These are phyloP conservation scores for Hymenotorrendiella dingleyae DNA, from an alignment of 2,329 filamentous ascomycete species.

Conservation along the genomic window DNA sequence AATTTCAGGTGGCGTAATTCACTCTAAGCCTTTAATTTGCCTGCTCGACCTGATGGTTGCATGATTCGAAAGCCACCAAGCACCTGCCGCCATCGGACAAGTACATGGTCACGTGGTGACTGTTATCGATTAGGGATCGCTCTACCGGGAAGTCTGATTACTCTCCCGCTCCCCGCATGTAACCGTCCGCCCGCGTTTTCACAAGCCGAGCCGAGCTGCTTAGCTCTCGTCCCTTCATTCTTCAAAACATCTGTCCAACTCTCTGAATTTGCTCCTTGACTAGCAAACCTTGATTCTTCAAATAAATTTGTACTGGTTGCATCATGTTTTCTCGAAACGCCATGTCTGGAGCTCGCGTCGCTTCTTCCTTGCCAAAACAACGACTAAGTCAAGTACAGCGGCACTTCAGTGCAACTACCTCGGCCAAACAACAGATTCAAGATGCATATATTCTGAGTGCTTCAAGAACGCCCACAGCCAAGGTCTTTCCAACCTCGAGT, in stretches of 20 bases:
- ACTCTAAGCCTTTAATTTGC: not conserved
- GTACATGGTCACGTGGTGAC: conserved; percentile 5
- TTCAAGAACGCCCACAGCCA: conserved; percentile 81
- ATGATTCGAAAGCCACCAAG: not conserved
- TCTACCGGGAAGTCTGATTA: not conserved
- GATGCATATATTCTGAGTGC: conserved; percentile 94
- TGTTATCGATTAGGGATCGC: not conserved
- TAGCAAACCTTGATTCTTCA: not conserved
- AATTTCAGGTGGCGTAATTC: too few species aligned
- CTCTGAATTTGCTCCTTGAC: too few species aligned
- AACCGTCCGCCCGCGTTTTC: not conserved
- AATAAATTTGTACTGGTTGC: conserved; percentile 6
- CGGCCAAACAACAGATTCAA: conserved; percentile 60
- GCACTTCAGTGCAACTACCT: conserved; percentile 45
- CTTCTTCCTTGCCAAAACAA: conserved; percentile 26
- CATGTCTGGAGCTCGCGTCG: conserved; percentile 20
- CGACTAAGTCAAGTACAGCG: conserved; percentile 41
- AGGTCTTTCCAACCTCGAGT: conserved; percentile 47
- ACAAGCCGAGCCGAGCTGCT: conserved; percentile 22
- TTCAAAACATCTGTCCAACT: not conserved
- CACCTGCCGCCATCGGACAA: not conserved
- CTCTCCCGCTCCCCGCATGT: not conserved
- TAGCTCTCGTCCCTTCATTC: not conserved
- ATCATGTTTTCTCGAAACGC: conserved; percentile 29
- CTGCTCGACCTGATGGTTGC: not conserved